phyloP scores from a whole-genome alignment of 2,329 filamentous ascomycete species.

The Colletotrichum sp. region DNA sequence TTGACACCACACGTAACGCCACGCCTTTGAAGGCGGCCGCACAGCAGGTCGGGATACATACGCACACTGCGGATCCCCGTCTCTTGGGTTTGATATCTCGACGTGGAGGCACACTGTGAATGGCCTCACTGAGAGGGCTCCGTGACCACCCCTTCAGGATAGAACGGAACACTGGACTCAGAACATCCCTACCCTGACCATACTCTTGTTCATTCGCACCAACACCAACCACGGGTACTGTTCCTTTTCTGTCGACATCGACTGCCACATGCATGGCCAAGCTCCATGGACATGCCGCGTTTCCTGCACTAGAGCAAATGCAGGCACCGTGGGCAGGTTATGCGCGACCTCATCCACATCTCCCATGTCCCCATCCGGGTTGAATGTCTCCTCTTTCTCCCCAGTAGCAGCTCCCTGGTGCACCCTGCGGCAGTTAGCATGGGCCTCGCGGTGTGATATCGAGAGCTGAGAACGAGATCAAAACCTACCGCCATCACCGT shows the following conservation, averaged over 20 bases:
- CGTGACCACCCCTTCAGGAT: neutral
- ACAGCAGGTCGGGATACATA: neutral
- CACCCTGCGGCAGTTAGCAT: neutral
- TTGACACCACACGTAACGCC: neutral
- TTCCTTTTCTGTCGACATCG: neutral
- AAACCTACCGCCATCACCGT: neutral
- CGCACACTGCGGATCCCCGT: neutral
- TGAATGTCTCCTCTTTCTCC: neutral
- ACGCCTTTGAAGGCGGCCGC: neutral
- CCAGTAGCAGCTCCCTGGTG: neutral
- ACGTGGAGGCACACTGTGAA: neutral
- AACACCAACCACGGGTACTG: neutral
- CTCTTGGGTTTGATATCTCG: neutral
- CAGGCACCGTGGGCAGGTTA: neutral
- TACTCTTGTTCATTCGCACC: neutral
- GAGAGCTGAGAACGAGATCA: neutral
- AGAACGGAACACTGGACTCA: neutral
- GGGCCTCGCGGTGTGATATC: neutral
- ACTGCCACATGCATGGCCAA: neutral
- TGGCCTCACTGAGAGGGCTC: neutral
- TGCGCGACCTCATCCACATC: neutral
- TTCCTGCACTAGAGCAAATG: neutral
- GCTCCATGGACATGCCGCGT: neutral
- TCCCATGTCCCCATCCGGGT: neutral
- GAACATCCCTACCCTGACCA: neutral